A percentile compares a stretch with the other conserved stretches of the same genome.
Conservation (phyloP, 2,329 filamentous ascomycete species). For the Parascedosporium putredinis region DNA sequence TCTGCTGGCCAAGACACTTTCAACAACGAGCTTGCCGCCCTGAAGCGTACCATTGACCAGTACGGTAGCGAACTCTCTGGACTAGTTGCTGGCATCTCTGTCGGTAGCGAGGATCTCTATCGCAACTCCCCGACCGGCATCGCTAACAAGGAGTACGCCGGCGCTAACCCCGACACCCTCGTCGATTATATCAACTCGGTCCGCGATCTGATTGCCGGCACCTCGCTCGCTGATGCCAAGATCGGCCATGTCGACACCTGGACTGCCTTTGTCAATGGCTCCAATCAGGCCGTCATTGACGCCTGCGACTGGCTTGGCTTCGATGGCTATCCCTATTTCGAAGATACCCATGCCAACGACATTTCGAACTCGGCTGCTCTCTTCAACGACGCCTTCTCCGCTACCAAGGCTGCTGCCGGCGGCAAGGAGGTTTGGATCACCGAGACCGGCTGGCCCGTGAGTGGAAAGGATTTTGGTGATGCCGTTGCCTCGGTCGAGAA, state of each 20-base stretch:
- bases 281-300: constrained; percentile 60
- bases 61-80: constrained; percentile 57
- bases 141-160: constrained; percentile 49
- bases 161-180: constrained; percentile 51
- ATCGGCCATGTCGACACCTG: constrained; percentile 87
- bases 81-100: constrained; percentile 70
- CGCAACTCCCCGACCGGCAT: constrained; percentile 63
- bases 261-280: constrained; percentile 65
- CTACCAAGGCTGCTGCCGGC: constrained; percentile 45
- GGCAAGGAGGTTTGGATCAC: constrained; percentile 76
- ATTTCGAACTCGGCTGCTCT: constrained; percentile 54
- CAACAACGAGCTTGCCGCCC: constrained; percentile 62
- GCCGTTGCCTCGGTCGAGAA: constrained; percentile 56
- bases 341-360: constrained; percentile 55
- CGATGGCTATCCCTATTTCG: constrained; percentile 79
- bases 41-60: constrained; percentile 56
- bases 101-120: constrained; percentile 82
- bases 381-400: constrained; percentile 56
- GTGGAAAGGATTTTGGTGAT: constrained; percentile 49
- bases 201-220: constrained; percentile 51
- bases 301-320: constrained; percentile 71
- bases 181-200: constrained; percentile 62
- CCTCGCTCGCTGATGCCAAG: constrained; percentile 42
- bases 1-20: constrained; percentile 55
- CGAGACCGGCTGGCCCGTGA: constrained; percentile 80